Conservation (phyloP, 208 protist genomes). For the Naegleria fowleri region DNA sequence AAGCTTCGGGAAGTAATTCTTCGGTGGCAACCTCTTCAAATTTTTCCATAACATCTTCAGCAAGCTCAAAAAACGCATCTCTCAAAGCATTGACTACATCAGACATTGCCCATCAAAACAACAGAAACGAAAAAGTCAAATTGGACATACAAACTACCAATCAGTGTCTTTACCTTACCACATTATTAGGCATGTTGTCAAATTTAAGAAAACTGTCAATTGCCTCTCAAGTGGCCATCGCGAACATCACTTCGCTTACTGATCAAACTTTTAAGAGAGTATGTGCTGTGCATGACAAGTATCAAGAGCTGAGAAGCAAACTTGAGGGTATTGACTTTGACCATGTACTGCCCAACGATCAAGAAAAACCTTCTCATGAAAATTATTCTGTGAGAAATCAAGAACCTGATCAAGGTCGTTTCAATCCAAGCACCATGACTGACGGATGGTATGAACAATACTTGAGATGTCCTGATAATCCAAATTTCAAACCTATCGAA, state of each 20-base stretch:
- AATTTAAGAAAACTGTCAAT: neutral
- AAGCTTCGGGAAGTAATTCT: too few relatives aligned
- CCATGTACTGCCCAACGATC: too few relatives aligned
- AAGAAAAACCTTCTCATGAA: neutral
- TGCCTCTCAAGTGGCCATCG: neutral
- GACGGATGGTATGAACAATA: neutral
- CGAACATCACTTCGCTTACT: neutral
- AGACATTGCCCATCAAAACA: too few relatives aligned
- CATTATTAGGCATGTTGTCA: neutral
- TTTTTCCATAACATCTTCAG: too few relatives aligned
- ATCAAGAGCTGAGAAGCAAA: neutral
- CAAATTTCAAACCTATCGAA: neutral
- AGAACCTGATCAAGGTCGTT: neutral
- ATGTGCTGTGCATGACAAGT: neutral
- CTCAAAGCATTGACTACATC: too few relatives aligned
- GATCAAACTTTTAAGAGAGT: neutral
- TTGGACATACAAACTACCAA: neutral
- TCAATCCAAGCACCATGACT: neutral
- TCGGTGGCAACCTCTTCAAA: too few relatives aligned
- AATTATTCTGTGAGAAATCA: neutral
- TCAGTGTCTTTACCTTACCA: neutral
- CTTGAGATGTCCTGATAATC: neutral
- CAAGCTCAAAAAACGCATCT: too few relatives aligned
- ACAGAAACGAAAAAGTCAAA: neutral
- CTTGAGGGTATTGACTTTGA: neutral